phyloP scores from a whole-genome alignment of 2,329 filamentous ascomycete species.

The Penicillium aurantiogriseum region DNA sequence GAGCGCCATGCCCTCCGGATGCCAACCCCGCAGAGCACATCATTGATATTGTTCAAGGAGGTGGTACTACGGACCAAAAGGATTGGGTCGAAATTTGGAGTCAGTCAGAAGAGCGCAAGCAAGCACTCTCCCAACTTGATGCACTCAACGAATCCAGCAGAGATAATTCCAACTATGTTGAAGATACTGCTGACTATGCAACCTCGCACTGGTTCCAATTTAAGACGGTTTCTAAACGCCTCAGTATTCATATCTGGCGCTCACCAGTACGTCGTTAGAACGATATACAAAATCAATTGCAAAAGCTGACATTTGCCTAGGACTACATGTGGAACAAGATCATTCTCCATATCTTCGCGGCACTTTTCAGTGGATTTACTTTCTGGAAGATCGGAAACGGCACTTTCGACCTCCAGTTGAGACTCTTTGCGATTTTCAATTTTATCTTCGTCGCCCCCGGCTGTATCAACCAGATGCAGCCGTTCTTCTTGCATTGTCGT shows the following conservation, averaged over 20 bases:
- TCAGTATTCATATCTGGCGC: slow-evolving; percentile 36
- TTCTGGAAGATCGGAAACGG: slow-evolving; percentile 60
- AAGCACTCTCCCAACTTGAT: slow-evolving; percentile 28
- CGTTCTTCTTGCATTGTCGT: slow-evolving; percentile 56
- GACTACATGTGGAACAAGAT: slow-evolving; percentile 51
- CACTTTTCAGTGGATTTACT: slow-evolving; percentile 61
- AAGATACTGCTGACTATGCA: slow-evolving; percentile 39
- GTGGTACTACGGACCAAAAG: slow-evolving; percentile 17
- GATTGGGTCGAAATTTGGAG: slow-evolving; percentile 39
- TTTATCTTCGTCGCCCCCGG: slow-evolving; percentile 63
- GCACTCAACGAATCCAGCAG: slow-evolving; percentile 24
- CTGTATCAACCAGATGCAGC: slow-evolving; percentile 59
- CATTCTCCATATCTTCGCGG: slow-evolving; percentile 53
- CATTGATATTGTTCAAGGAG: slow-evolving; percentile 39
- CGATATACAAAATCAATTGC: background rate
- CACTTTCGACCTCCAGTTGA: slow-evolving; percentile 53
- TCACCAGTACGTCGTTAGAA: slow-evolving; percentile 28
- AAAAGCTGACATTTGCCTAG: slow-evolving; percentile 12
- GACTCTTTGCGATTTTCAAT: slow-evolving; percentile 61
- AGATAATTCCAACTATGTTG: slow-evolving; percentile 23
- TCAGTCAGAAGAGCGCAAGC: slow-evolving; percentile 28
- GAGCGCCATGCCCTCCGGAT: slow-evolving; percentile 52
- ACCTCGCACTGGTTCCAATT: slow-evolving; percentile 43
- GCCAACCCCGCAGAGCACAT: slow-evolving; percentile 55
- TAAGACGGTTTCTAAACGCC: slow-evolving; percentile 35